A percentile compares a stretch with the other conserved stretches of the same genome.
phyloP scores from a whole-genome alignment of 2,329 filamentous ascomycete genomes.

The Alternaria sp. region DNA sequence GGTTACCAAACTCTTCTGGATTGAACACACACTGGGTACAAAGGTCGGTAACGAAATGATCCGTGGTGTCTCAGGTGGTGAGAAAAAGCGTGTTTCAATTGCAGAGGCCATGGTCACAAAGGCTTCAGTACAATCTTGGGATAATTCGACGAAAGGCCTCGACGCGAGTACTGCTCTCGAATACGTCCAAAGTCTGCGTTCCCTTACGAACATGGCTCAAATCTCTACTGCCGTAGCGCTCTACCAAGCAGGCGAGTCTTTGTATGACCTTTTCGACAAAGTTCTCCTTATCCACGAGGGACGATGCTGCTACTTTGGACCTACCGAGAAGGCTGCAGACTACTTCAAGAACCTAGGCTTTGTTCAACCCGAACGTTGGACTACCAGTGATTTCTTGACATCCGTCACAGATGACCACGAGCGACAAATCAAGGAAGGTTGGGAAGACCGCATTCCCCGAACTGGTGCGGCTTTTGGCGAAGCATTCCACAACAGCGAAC shows the following conservation, averaged over 20 bases:
- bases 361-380: slow-evolving; percentile 71
- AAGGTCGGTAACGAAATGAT: slow-evolving; percentile 80
- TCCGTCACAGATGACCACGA: slow-evolving; percentile 73
- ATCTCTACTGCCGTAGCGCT: slow-evolving; percentile 73
- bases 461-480: slow-evolving; percentile 65
- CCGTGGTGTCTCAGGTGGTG: slow-evolving; percentile 65
- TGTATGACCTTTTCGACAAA: slow-evolving; percentile 53
- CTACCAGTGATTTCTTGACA: slow-evolving; percentile 76
- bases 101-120: slow-evolving; percentile 60
- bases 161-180: slow-evolving; percentile 78
- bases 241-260: slow-evolving; percentile 68
- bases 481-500: slow-evolving; percentile 50
- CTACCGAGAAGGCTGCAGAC: slow-evolving; percentile 65
- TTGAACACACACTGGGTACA: slow-evolving; percentile 75
- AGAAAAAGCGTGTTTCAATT: slow-evolving; percentile 60
- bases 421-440: slow-evolving; percentile 64
- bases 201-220: slow-evolving; percentile 70
- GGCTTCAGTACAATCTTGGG: slow-evolving; percentile 52
- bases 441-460: slow-evolving; percentile 65
- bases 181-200: slow-evolving; percentile 73
- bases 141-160: slow-evolving; percentile 75
- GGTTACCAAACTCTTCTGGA: slow-evolving; percentile 75
- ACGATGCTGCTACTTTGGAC: slow-evolving; percentile 67
- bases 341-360: slow-evolving; percentile 76
- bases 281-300: slow-evolving; percentile 54